Conservation (phyloP, 768 basidiomycete species). For the Psilocybe azurescens region DNA sequence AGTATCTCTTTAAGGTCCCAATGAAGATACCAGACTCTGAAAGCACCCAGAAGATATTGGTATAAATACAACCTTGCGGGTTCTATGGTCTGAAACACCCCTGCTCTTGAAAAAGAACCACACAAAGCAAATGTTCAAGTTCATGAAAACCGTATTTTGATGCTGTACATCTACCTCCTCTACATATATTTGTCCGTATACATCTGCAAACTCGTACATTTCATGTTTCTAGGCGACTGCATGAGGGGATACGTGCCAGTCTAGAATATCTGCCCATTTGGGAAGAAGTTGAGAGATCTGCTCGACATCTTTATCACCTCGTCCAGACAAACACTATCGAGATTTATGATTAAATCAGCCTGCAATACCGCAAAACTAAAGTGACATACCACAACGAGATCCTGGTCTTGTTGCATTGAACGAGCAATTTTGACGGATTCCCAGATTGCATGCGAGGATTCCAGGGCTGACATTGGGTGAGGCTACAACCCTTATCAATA, state of each 20-base stretch:
- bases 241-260: constrained; percentile 81
- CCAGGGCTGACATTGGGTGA: constrained; percentile 63
- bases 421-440: constrained; percentile 86
- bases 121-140: too few relatives aligned
- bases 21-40: neutral
- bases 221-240: constrained; percentile 17
- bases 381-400: constrained; percentile 86
- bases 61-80: too few relatives aligned
- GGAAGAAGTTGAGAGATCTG: constrained; percentile 95
- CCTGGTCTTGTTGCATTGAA: constrained; percentile 80
- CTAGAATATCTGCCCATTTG: constrained; percentile 92
- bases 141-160: too few relatives aligned
- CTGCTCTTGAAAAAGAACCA: too few relatives aligned
- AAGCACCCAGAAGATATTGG: too few relatives aligned
- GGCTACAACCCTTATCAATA: neutral
- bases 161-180: neutral
- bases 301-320: constrained; percentile 98
- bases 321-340: constrained; percentile 85
- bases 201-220: constrained; percentile 1
- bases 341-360: constrained; percentile 3
- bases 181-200: constrained; percentile 10
- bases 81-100: too few relatives aligned
- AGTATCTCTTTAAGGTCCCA: neutral
- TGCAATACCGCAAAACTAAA: neutral
- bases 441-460: constrained; percentile 97